These are phyloP conservation scores for Isoetes engelmannii DNA, from an alignment of 83 land plant species.

Conservation along the genomic window DNA sequence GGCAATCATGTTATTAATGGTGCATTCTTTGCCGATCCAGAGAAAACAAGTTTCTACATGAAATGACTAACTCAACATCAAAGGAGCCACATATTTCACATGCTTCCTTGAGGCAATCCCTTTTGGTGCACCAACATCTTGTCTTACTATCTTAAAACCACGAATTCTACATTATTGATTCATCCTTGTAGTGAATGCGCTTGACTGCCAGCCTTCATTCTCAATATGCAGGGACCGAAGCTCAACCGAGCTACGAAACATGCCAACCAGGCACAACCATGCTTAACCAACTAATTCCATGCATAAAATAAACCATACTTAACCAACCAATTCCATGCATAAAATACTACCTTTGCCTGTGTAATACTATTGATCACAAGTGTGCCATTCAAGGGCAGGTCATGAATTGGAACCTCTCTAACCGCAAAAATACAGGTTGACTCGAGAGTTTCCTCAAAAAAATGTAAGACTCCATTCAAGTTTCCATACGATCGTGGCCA, in stretches of 20 bases:
- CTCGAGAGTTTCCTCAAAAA: constrained; percentile 52
- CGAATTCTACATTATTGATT: constrained; percentile 38
- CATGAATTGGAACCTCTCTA: constrained; percentile 36
- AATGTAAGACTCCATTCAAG: constrained; percentile 79
- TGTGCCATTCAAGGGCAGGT: constrained; percentile 64
- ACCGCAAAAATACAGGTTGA: constrained; percentile 68
- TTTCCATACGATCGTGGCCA: constrained; percentile 93
- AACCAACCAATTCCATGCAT: background rate
- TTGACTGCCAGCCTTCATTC: constrained; percentile 60
- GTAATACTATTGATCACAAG: constrained; percentile 46
- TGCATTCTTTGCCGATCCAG: no score
- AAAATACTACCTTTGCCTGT: constrained; percentile 50
- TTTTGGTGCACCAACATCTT: constrained; percentile 37
- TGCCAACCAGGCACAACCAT: background rate
- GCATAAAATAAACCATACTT: no score
- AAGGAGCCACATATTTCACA: no score
- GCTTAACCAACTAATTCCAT: background rate
- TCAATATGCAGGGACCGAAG: constrained; percentile 36
- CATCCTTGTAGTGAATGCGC: constrained; percentile 46
- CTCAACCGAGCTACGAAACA: constrained; percentile 39
- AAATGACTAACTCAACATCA: no score
- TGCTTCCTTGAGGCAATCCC: constrained; percentile 38
- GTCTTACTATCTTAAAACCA: constrained; percentile 59
- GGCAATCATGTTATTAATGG: no score
- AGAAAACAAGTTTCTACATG: no score